A percentile compares a stretch with the other conserved stretches of the same genome.
These are phyloP conservation scores for Pholiota microspora DNA, from an alignment of 768 basidiomycete genomes.

Conservation along the genomic window DNA sequence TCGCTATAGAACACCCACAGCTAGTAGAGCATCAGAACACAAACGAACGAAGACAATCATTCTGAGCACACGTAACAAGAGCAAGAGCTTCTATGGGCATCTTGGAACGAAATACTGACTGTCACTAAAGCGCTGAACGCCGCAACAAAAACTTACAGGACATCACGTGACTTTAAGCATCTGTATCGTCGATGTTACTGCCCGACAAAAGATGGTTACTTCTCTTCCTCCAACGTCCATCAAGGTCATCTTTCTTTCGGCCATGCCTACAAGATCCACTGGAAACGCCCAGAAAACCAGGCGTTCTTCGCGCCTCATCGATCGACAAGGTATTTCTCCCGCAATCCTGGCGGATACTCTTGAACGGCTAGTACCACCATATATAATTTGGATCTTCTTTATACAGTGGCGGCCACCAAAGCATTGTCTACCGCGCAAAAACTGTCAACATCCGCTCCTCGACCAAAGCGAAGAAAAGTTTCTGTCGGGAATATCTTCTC, in stretches of 20 bases:
- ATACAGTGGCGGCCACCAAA: constrained; percentile 20
- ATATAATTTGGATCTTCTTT: constrained; percentile 7
- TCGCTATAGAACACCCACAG: background rate
- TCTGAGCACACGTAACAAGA: background rate
- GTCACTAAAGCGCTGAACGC: no score
- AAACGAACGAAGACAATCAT: background rate
- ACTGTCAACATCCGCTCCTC: constrained; percentile 18
- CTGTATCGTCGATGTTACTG: no score
- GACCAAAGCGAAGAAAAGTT: constrained; percentile 16
- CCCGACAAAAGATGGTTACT: constrained; percentile 1
- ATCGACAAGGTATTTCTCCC: constrained; percentile 20
- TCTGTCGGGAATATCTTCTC: constrained; percentile 11
- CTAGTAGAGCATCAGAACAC: background rate
- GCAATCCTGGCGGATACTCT: background rate
- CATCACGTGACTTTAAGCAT: constrained; percentile 6
- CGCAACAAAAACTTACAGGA: no score
- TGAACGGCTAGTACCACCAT: no score
- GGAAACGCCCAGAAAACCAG: constrained; percentile 13
- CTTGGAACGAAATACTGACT: no score
- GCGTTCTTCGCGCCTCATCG: constrained; percentile 31
- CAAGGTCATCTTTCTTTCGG: background rate
- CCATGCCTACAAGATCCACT: constrained; percentile 11
- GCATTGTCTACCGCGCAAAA: constrained; percentile 16
- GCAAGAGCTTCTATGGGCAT: no score
- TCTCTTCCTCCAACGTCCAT: constrained; percentile 12